Percentiles rank a stretch among this genome's conserved stretches.
These are phyloP conservation scores for Sugiyamaella americana DNA, from an alignment of 805 yeast species.

Conservation along the genomic window DNA sequence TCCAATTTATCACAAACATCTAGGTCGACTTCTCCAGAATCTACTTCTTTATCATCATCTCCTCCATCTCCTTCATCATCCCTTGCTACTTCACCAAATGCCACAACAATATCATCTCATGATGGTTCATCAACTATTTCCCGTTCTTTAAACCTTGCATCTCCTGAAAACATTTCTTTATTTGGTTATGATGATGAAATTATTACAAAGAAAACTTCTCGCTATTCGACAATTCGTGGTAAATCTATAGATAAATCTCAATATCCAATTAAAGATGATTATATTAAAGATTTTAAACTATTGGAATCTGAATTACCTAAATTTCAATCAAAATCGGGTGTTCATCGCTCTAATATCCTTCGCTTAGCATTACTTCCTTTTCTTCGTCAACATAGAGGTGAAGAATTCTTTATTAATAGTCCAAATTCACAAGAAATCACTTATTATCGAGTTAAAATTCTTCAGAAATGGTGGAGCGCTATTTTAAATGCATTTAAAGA, in stretches of 20 bases:
- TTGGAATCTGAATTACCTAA: constrained; percentile 28
- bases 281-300: constrained; percentile 19
- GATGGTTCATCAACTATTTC: constrained; percentile 8
- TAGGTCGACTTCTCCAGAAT: not conserved
- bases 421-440: not conserved
- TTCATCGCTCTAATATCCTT: constrained; percentile 33
- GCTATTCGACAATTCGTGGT: not conserved
- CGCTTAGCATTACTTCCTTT: constrained; percentile 39
- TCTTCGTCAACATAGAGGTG: constrained; percentile 28
- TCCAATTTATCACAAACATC: constrained; percentile 3
- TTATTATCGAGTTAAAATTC: constrained; percentile 23
- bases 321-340: constrained; percentile 28
- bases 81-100: constrained; percentile 13
- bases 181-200: not conserved
- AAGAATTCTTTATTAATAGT: constrained; percentile 20
- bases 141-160: constrained; percentile 8
- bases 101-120: constrained; percentile 17
- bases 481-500: constrained; percentile 30
- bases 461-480: constrained; percentile 36
- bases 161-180: constrained; percentile 8
- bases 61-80: constrained; percentile 8
- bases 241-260: not conserved
- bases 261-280: not conserved
- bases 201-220: not conserved
- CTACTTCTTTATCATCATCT: not conserved